phyloP scores from a whole-genome alignment of 2,329 filamentous ascomycete species.

The Alternaria triticina region DNA sequence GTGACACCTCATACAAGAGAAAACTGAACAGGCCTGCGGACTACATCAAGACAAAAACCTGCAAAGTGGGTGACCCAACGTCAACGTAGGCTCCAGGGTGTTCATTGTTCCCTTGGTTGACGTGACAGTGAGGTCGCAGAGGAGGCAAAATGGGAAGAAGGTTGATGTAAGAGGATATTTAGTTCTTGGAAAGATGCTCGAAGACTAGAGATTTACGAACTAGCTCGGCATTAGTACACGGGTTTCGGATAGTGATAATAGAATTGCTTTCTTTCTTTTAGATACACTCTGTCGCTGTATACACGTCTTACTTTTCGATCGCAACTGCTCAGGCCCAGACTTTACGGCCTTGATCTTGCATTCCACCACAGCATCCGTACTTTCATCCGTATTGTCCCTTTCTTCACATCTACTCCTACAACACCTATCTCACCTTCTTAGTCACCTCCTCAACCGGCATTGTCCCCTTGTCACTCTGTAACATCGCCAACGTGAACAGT shows the following conservation, averaged over 20 bases:
- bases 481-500: constrained; percentile 15
- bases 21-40: neutral
- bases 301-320: neutral
- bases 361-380: neutral
- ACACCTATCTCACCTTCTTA: constrained; percentile 17
- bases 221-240: neutral
- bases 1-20: neutral
- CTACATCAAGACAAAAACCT: neutral
- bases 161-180: neutral
- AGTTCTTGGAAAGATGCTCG: neutral
- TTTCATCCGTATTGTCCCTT: neutral
- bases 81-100: neutral
- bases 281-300: neutral
- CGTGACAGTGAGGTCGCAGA: neutral
- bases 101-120: neutral
- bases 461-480: constrained; percentile 15
- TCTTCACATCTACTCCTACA: too few relatives aligned
- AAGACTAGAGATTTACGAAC: neutral
- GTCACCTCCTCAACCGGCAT: constrained; percentile 12
- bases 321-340: neutral
- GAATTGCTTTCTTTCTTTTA: neutral
- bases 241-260: neutral
- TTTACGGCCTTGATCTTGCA: neutral
- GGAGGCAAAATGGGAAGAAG: neutral
- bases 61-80: neutral